Evolutionary conservation across 768 basidiomycete species (phyloP).

Genomic region (Leccinum pellstonianum): DNA sequence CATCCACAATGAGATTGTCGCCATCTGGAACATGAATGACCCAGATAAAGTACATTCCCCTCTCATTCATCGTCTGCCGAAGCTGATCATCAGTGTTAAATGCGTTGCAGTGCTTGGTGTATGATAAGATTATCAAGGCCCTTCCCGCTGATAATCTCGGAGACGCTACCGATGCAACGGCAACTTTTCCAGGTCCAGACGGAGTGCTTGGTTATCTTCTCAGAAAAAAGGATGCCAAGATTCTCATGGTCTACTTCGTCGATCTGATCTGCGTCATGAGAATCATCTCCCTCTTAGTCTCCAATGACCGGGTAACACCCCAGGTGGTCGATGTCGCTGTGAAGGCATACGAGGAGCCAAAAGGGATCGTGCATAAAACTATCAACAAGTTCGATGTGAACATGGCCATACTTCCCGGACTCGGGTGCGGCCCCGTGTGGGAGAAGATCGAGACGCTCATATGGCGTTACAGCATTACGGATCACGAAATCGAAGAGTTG

Average conservation of each 20-base stretch:
- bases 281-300: background rate
- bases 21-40: background rate
- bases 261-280: background rate
- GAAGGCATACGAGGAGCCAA: no score
- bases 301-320: background rate
- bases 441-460: no score
- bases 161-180: background rate
- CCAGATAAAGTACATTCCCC: background rate
- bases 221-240: background rate
- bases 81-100: background rate
- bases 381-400: no score
- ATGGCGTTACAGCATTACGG: no score
- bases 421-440: no score
- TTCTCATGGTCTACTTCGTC: background rate
- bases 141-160: background rate
- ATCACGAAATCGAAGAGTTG: no score
- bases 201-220: background rate
- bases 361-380: no score
- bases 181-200: background rate
- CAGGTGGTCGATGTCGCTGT: background rate
- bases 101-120: background rate
- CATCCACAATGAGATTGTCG: background rate
- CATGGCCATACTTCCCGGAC: no score
- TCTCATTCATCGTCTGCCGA: background rate
- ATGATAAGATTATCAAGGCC: background rate